Evolutionary conservation across 2,329 filamentous ascomycete genomes (phyloP).

Genomic region (Diaporthe citrichinensis): DNA sequence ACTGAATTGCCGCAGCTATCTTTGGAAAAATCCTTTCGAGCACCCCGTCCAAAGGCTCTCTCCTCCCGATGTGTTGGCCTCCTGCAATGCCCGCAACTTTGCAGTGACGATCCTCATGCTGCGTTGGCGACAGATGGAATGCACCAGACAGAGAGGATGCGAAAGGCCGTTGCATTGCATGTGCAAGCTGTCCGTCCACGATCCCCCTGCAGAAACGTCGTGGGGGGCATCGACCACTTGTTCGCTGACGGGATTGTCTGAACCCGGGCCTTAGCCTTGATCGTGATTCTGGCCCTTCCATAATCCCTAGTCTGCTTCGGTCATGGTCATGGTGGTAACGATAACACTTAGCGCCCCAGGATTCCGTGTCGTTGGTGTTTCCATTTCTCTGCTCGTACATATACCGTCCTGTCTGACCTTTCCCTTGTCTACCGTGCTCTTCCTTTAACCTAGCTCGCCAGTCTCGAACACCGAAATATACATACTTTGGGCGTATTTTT

Average conservation of each 20-base stretch:
- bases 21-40: constrained; percentile 26
- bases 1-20: constrained; percentile 28
- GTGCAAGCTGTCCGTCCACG: neutral
- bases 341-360: neutral
- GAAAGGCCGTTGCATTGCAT: constrained; percentile 20
- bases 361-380: constrained; percentile 23
- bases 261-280: neutral
- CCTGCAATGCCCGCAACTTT: constrained; percentile 4
- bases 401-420: neutral
- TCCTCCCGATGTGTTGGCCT: constrained; percentile 7
- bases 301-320: constrained; percentile 35
- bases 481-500: neutral
- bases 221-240: neutral
- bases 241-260: constrained; percentile 10
- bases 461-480: neutral
- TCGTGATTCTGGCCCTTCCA: constrained; percentile 30
- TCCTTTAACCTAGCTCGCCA: neutral
- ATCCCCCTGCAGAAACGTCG: constrained; percentile 10
- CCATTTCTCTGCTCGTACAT: constrained; percentile 10
- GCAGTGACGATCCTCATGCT: constrained; percentile 32
- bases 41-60: neutral
- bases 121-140: neutral
- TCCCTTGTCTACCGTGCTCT: neutral
- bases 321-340: constrained; percentile 24
- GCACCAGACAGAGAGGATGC: constrained; percentile 11